phyloP scores from a whole-genome alignment of 352 stramenopile genomes.

The Phytophthora lateralis region DNA sequence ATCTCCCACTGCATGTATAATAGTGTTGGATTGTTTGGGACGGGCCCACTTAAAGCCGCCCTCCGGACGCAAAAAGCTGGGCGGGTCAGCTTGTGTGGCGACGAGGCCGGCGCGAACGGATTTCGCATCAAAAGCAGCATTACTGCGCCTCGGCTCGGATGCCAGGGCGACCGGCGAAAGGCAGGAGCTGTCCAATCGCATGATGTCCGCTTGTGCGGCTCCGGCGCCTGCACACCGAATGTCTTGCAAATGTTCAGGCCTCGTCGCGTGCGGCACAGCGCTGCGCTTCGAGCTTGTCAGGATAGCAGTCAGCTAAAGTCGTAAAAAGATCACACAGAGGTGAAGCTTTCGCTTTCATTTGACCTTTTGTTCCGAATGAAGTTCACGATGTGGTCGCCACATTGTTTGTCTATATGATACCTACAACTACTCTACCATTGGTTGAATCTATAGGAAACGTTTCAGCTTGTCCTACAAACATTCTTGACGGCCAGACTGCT shows the following conservation, averaged over 20 bases:
- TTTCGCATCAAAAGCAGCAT: slow-evolving; percentile 4
- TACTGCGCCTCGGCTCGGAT: background rate
- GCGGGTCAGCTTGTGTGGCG: background rate
- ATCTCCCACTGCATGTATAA: no score
- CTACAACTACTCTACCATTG: background rate
- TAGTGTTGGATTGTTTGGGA: background rate
- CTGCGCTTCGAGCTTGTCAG: background rate
- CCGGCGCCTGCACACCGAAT: background rate
- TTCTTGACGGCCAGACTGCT: slow-evolving; percentile 16
- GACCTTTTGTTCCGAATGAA: no score
- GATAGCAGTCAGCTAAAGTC: no score
- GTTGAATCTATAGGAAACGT: background rate
- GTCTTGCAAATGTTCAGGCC: background rate
- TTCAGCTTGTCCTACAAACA: background rate
- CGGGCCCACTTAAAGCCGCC: slow-evolving; percentile 1
- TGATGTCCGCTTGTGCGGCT: slow-evolving; percentile 13
- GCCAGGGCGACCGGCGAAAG: slow-evolving; percentile 3
- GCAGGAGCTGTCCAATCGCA: slow-evolving; percentile 12
- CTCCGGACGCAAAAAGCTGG: slow-evolving; percentile 7
- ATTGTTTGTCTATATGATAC: no score
- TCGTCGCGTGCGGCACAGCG: background rate
- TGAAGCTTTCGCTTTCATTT: background rate
- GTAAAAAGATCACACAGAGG: no score
- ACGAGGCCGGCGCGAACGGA: slow-evolving; percentile 18
- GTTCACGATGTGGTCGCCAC: no score